phyloP scores from a whole-genome alignment of 495 filamentous ascomycete genomes.

The Niebla homalea region DNA sequence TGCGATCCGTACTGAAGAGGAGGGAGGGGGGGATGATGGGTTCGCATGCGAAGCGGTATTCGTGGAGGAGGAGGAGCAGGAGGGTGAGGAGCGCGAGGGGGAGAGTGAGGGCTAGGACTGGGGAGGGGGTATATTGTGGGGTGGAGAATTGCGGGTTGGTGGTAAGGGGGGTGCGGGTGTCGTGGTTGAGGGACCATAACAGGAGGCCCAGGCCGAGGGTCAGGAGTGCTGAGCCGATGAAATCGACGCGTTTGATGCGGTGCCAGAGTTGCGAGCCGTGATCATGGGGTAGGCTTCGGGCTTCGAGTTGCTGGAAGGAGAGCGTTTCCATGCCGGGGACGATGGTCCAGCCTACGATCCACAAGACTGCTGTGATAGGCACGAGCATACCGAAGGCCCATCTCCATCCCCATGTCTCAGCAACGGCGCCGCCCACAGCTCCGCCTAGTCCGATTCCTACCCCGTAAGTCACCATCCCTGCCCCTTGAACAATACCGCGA shows the following conservation, averaged over 20 bases:
- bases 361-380: constrained; percentile 27
- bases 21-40: constrained; percentile 78
- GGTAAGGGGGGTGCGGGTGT: constrained; percentile 23
- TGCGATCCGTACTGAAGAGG: constrained; percentile 45
- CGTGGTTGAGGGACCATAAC: constrained; percentile 56
- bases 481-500: constrained; percentile 70
- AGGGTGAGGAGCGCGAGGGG: constrained; percentile 48
- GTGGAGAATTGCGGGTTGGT: constrained; percentile 76
- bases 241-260: constrained; percentile 53
- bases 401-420: constrained; percentile 60
- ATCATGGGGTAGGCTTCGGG: constrained; percentile 48
- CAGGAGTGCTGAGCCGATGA: constrained; percentile 56
- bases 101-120: constrained; percentile 57
- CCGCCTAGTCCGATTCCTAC: constrained; percentile 55
- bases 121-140: constrained; percentile 39
- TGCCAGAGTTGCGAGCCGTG: neutral
- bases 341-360: constrained; percentile 39
- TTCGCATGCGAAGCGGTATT: constrained; percentile 50
- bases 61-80: constrained; percentile 48
- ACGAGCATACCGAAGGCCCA: constrained; percentile 75
- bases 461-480: constrained; percentile 65
- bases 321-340: constrained; percentile 31
- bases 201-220: constrained; percentile 56
- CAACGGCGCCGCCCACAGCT: constrained; percentile 66
- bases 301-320: constrained; percentile 42